These are phyloP conservation scores for Bipolaris gigantea DNA, from an alignment of 2,329 filamentous ascomycete species.

Conservation along the genomic window DNA sequence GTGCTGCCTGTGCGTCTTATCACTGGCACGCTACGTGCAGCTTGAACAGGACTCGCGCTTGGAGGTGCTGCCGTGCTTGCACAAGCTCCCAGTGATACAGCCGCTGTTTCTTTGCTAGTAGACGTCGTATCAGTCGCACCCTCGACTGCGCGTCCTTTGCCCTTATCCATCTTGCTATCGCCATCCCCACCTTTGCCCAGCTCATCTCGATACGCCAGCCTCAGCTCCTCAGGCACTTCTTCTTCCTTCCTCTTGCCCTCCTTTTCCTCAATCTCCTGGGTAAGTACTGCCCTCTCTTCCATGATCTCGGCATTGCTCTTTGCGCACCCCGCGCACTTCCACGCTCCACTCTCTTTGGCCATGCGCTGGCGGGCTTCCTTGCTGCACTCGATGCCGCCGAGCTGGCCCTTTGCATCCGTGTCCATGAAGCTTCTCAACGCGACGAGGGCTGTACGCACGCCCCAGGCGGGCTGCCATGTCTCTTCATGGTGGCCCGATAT, in stretches of 20 bases:
- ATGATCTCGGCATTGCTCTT: slow-evolving; percentile 75
- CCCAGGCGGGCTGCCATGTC: slow-evolving; percentile 98
- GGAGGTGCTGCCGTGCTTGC: slow-evolving; percentile 2
- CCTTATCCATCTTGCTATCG: slow-evolving; percentile 24
- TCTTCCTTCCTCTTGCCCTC: slow-evolving; percentile 49
- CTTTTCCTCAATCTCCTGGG: slow-evolving; percentile 50
- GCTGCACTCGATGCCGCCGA: slow-evolving; percentile 82
- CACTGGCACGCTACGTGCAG: neutral
- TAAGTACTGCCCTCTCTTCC: slow-evolving; percentile 65
- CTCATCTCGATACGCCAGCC: slow-evolving; percentile 74
- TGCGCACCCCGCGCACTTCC: slow-evolving; percentile 70
- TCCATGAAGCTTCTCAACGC: slow-evolving; percentile 90
- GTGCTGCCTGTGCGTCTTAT: slow-evolving; percentile 21
- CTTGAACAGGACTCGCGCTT: neutral
- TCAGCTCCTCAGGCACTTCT: slow-evolving; percentile 57
- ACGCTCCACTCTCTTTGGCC: slow-evolving; percentile 67
- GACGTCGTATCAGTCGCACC: neutral
- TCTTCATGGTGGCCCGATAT: slow-evolving; percentile 97
- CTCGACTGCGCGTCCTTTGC: slow-evolving; percentile 23
- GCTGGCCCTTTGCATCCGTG: slow-evolving; percentile 80
- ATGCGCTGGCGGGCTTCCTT: slow-evolving; percentile 65
- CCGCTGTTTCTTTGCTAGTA: slow-evolving; percentile 8
- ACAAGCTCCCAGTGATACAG: neutral
- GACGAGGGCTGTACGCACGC: slow-evolving; percentile 82
- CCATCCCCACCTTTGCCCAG: slow-evolving; percentile 51